phyloP scores from a whole-genome alignment of 768 basidiomycete species.

The Neoboletus subvelutipes region DNA sequence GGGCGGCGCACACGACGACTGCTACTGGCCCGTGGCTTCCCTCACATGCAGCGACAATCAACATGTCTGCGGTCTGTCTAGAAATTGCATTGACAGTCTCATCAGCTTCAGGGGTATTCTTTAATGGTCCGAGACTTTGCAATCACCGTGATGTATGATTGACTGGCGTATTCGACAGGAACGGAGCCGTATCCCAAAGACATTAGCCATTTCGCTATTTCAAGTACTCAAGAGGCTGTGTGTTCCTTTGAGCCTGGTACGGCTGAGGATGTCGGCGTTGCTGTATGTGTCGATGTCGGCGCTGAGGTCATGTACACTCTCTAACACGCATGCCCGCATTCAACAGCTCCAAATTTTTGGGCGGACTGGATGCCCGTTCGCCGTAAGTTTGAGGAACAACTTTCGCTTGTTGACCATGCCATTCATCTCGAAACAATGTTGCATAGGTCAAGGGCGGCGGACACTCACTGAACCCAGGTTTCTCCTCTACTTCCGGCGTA shows the following conservation, averaged over 20 bases:
- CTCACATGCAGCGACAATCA: background rate
- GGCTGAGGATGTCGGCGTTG: constrained; percentile 49
- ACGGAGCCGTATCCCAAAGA: constrained; percentile 38
- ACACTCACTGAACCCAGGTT: constrained; percentile 52
- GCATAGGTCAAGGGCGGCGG: constrained; percentile 63
- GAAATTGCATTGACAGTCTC: constrained; percentile 25
- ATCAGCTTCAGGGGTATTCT: constrained; percentile 22
- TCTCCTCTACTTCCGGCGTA: constrained; percentile 60
- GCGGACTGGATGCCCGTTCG: constrained; percentile 48
- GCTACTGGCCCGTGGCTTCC: background rate
- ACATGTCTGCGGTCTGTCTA: constrained; percentile 15
- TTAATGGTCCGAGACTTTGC: constrained; percentile 15
- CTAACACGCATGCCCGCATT: background rate
- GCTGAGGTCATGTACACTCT: background rate
- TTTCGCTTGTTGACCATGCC: background rate
- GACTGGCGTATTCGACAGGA: constrained; percentile 14
- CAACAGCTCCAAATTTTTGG: constrained; percentile 49
- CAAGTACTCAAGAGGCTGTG: constrained; percentile 44
- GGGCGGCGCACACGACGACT: background rate
- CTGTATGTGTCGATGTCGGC: constrained; percentile 35
- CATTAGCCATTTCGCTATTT: constrained; percentile 48
- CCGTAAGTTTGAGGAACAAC: constrained; percentile 35
- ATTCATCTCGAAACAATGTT: constrained; percentile 1
- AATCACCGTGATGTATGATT: constrained; percentile 1
- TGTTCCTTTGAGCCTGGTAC: constrained; percentile 62